A percentile compares a stretch with the other conserved stretches of the same genome.
Evolutionary conservation across 805 yeast species (phyloP).

Genomic region (Kockiozyma suomiensis): DNA sequence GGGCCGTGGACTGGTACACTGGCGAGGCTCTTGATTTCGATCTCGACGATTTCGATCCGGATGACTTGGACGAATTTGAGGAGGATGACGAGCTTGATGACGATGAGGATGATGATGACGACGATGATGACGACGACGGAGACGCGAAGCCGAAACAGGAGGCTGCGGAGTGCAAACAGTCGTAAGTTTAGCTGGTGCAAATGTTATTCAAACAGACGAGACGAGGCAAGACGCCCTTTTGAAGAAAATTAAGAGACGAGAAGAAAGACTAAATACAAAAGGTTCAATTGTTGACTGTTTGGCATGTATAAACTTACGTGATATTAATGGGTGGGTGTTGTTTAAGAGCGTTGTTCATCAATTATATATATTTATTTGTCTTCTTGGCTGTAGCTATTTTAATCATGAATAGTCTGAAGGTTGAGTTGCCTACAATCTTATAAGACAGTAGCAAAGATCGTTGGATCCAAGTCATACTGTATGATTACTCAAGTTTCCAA

Average conservation of each 20-base stretch:
- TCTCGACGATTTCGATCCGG: conserved; percentile 61
- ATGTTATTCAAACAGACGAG: not conserved
- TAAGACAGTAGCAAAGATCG: too few relatives aligned
- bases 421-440: too few relatives aligned
- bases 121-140: conserved; percentile 43
- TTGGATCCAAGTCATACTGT: too few relatives aligned
- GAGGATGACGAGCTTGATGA: conserved; percentile 62
- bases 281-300: not conserved
- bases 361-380: not conserved
- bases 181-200: conserved; percentile 32
- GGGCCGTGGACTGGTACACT: conserved; percentile 98
- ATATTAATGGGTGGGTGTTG: not conserved
- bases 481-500: too few relatives aligned
- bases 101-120: conserved; percentile 44
- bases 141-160: conserved; percentile 52
- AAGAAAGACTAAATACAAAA: not conserved
- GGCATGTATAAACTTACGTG: conserved; percentile 7
- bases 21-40: conserved; percentile 91
- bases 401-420: too few relatives aligned
- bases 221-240: not conserved
- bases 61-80: conserved; percentile 63
- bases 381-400: not conserved
- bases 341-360: not conserved
- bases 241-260: not conserved
- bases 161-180: conserved; percentile 64